phyloP scores from a whole-genome alignment of 2,329 filamentous ascomycete genomes.

The Colletotrichum caudatum region DNA sequence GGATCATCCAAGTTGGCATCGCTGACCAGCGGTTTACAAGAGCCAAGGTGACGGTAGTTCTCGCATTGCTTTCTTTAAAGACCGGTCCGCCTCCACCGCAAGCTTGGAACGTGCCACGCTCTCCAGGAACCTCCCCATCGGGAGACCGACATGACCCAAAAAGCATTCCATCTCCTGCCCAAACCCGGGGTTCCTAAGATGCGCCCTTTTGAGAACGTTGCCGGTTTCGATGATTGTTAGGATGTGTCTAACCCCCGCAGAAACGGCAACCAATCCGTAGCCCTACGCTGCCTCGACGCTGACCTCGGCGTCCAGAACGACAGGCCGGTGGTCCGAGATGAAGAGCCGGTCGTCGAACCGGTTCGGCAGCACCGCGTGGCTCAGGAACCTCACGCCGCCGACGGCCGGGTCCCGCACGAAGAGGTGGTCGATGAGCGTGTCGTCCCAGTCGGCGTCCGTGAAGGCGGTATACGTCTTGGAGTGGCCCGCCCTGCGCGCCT shows the following conservation, averaged over 20 bases:
- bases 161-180: not conserved
- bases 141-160: not conserved
- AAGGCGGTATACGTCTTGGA: constrained; percentile 50
- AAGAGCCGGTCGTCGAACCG: constrained; percentile 47
- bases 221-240: not conserved
- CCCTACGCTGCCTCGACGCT: not conserved
- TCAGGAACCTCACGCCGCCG: constrained; percentile 43
- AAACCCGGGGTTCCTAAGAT: not conserved
- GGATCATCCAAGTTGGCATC: not conserved
- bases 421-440: constrained; percentile 48
- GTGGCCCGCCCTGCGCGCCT: constrained; percentile 45
- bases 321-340: constrained; percentile 51
- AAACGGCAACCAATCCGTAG: too few relatives aligned
- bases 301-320: constrained; percentile 47
- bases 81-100: not conserved
- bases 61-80: not conserved
- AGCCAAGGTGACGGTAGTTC: not conserved
- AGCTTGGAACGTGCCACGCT: not conserved
- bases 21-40: too few relatives aligned
- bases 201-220: rapidly evolving
- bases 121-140: too few relatives aligned
- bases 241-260: not conserved
- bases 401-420: constrained; percentile 47
- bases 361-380: constrained; percentile 46
- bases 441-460: constrained; percentile 39